phyloP scores from a whole-genome alignment of 345 rosid genomes.

The Psidium friedrichsthalianum region DNA sequence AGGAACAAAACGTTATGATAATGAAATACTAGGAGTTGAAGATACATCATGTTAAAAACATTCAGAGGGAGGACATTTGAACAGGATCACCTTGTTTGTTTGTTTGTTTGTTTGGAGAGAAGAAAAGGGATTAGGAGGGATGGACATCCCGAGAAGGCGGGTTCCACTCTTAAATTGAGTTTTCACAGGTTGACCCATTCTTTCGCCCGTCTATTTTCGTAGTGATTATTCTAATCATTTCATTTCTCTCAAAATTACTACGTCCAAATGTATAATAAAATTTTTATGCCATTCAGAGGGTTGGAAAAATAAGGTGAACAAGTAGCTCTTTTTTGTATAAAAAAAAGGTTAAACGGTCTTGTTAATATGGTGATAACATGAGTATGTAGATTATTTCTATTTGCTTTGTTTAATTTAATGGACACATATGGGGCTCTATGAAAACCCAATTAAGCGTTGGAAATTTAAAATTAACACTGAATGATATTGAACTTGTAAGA shows the following conservation, averaged over 20 bases:
- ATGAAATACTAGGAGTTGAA: background rate
- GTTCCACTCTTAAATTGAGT: background rate
- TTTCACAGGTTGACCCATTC: background rate
- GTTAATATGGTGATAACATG: background rate
- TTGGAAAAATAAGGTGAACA: background rate
- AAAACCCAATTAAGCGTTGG: too few species aligned
- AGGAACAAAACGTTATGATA: background rate
- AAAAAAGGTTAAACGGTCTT: background rate
- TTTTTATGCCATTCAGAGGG: background rate
- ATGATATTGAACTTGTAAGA: too few species aligned
- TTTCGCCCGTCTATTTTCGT: background rate
- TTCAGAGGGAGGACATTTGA: background rate
- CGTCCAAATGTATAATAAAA: background rate
- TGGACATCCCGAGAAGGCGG: background rate
- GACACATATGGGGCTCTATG: too few species aligned
- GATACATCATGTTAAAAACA: background rate
- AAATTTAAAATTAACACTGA: too few species aligned
- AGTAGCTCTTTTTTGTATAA: background rate
- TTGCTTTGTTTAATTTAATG: too few species aligned
- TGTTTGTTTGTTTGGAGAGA: background rate
- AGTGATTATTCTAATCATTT: background rate
- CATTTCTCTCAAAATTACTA: background rate
- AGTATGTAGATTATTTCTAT: too few species aligned
- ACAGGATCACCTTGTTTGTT: background rate
- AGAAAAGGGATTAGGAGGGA: background rate